phyloP scores from a whole-genome alignment of 2,329 filamentous ascomycete species.

The Aureobasidium sp. region DNA sequence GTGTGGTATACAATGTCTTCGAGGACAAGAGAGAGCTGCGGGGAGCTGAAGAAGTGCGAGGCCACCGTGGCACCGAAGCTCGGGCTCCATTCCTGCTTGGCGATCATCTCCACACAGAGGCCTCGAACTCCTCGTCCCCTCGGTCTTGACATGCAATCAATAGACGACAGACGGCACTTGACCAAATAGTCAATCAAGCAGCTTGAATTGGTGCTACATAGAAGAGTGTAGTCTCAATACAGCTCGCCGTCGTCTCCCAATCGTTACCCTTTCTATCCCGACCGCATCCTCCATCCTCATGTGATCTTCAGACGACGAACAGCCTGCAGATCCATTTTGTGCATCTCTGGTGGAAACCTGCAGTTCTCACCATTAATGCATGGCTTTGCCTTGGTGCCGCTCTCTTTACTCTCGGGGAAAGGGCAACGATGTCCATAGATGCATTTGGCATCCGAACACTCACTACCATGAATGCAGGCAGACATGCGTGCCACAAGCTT shows the following conservation, averaged over 20 bases:
- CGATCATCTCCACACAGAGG: neutral
- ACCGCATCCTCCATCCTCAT: neutral
- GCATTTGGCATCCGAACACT: conserved; percentile 53
- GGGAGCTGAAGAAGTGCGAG: neutral
- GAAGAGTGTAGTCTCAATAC: neutral
- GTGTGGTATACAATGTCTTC: conserved; percentile 4
- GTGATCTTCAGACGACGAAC: conserved; percentile 43
- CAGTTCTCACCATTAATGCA: conserved; percentile 54
- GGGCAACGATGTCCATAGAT: conserved; percentile 60
- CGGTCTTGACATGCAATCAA: neutral
- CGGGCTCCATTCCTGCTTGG: conserved; percentile 7
- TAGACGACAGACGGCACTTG: neutral
- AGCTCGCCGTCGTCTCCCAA: neutral
- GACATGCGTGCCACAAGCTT: conserved; percentile 56
- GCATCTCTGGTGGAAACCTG: conserved; percentile 51
- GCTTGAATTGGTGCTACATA: neutral
- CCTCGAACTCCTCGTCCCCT: neutral
- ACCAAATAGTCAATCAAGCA: neutral
- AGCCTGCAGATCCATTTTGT: conserved; percentile 51
- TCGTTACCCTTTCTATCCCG: neutral
- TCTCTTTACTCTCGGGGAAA: conserved; percentile 35
- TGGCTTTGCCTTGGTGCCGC: conserved; percentile 43
- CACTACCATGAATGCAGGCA: conserved; percentile 51
- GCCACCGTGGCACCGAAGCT: neutral
- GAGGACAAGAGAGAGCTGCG: neutral